A percentile compares a stretch with the other conserved stretches of the same genome.
Evolutionary conservation across 1,284 basidiomycete genomes (phyloP).

Genomic region (Somion occarium): DNA sequence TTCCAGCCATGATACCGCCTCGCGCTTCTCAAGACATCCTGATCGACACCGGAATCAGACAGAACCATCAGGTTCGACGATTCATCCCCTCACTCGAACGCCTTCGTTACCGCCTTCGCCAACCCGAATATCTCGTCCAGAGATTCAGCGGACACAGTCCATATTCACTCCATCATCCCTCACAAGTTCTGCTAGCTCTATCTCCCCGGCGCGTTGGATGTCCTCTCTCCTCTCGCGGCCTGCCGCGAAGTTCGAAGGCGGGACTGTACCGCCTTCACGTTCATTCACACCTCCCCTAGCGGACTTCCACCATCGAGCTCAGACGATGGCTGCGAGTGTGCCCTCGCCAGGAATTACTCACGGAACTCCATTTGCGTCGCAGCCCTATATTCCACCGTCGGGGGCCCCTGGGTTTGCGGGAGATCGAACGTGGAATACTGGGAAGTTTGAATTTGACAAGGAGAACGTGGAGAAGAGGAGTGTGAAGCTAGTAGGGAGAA

Average conservation of each 20-base stretch:
- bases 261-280: slow-evolving; percentile 1
- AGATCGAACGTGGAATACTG: slow-evolving; percentile 31
- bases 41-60: not conserved
- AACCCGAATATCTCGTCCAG: slow-evolving; percentile 20
- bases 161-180: slow-evolving; percentile 28
- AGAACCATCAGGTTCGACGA: not conserved
- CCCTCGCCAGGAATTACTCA: slow-evolving; percentile 29
- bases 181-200: slow-evolving; percentile 33
- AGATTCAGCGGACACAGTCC: slow-evolving; percentile 32
- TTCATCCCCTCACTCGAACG: slow-evolving; percentile 18
- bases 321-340: not conserved
- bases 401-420: slow-evolving; percentile 80
- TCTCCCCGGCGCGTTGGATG: too few species aligned
- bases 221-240: slow-evolving; percentile 33
- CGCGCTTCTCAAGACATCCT: not conserved
- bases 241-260: slow-evolving; percentile 17
- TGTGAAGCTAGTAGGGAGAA: slow-evolving; percentile 37
- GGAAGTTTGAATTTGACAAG: slow-evolving; percentile 30
- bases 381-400: slow-evolving; percentile 55
- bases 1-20: not conserved
- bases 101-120: slow-evolving; percentile 29
- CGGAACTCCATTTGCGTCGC: slow-evolving; percentile 54
- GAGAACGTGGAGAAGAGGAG: slow-evolving; percentile 30
- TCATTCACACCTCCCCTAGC: slow-evolving; percentile 10
- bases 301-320: slow-evolving; percentile 14